Evolutionary conservation across 768 basidiomycete genomes (phyloP), one percentile per base, ranked within the genome.

Genomic region (Tylopilus rubrobrunneus): DNA sequence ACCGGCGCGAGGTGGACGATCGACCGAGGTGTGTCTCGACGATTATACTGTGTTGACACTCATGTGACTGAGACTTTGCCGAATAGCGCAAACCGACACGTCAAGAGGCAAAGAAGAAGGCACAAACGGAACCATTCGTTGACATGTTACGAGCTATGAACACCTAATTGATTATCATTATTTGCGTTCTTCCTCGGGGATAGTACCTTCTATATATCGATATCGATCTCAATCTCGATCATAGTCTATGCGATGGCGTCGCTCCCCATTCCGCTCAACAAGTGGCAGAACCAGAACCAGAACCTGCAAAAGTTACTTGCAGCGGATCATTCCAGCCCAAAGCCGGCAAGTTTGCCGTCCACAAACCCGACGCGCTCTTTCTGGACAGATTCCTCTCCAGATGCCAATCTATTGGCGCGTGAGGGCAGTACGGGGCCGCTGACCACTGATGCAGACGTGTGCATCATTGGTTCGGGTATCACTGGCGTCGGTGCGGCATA

Each of bases 381-480:
- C 67, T 92, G 91, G 90, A 73, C 81, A 31, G 69, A 84, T 58
- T 73, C 75, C 28, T 62, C 68, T 1, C 77, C 81, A 0, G 76
- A 73, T 21, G 84, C 78, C 0, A 89, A 87, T 63, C 87, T 87
- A 0, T 72, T 90, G 0, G 86, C 84, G 0, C 72, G 69, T 3
- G 78, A 81, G 51, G 91, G 90, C 1, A 89, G 88, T 61, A 68
- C 71, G 7, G 86, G 85, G 1, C 56, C 67, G 2, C 66, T 92
- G n/a, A 81, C 82, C 0, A 45, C 62, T 0, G 79, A 83, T 48
- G 82, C 83, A 3, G 89, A 92, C 61, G 71, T 92, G 9, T 88
- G 84, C 56, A 84, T 92, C 59, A 82, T 93, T 41, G 91, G 91
- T 7, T 82, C 85, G 29, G 89, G 90, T 0, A 85, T 92, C 36